Percentiles rank a stretch among this genome's conserved stretches.
phyloP scores from a whole-genome alignment of 1,284 basidiomycete species.

The Pseudozyma sp. region DNA sequence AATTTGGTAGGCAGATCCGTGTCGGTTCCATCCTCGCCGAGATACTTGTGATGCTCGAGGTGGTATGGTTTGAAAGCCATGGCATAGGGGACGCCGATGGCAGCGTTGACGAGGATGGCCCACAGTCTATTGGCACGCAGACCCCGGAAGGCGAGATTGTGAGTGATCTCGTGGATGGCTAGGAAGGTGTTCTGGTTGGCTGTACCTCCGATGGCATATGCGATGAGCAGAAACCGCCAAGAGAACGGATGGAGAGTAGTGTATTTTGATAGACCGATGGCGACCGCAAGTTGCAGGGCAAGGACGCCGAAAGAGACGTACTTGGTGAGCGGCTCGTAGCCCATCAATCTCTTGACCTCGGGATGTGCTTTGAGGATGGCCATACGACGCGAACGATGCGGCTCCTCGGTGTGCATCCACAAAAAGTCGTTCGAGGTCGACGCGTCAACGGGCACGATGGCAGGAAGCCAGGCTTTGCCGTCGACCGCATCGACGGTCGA shows the following conservation, averaged over 20 bases:
- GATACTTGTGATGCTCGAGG: conserved; percentile 83
- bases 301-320: conserved; percentile 86
- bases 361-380: conserved; percentile 95
- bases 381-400: conserved; percentile 86
- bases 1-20: conserved; percentile 89
- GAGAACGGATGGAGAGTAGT: conserved; percentile 74
- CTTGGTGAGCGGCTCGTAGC: conserved; percentile 88
- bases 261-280: conserved; percentile 69
- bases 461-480: conserved; percentile 64
- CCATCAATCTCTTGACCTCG: conserved; percentile 94
- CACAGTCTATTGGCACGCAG: conserved; percentile 85
- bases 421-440: conserved; percentile 71
- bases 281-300: conserved; percentile 78
- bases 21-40: conserved; percentile 96
- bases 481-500: conserved; percentile 10
- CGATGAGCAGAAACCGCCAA: conserved; percentile 78
- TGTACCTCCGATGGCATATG: conserved; percentile 90
- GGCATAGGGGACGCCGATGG: conserved; percentile 93
- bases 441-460: conserved; percentile 49
- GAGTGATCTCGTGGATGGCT: conserved; percentile 97
- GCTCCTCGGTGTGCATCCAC: conserved; percentile 97
- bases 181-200: conserved; percentile 97
- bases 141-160: conserved; percentile 91
- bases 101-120: conserved; percentile 89
- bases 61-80: conserved; percentile 97